These are phyloP conservation scores for Silene latifolia DNA, from an alignment of 148 eudicot species.

Conservation along the genomic window DNA sequence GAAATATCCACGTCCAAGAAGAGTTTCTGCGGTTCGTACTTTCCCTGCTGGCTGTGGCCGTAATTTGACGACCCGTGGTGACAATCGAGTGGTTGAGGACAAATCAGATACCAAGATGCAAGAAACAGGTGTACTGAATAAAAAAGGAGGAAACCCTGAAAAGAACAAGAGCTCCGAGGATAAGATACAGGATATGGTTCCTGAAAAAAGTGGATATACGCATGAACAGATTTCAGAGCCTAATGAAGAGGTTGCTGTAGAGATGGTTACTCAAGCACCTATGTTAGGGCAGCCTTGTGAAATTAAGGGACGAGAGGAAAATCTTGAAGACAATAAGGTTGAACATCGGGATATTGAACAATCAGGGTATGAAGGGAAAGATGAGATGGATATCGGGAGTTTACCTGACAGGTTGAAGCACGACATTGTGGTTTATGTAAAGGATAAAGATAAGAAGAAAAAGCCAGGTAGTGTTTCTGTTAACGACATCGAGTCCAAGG, in stretches of 20 bases:
- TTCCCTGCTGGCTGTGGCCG: conserved; percentile 72
- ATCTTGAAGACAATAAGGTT: conserved; percentile 7
- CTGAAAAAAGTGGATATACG: conserved; percentile 7
- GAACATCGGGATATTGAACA: conserved; percentile 20
- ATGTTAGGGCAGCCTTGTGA: conserved; percentile 2
- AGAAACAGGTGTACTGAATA: conserved; percentile 8
- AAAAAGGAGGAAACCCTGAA: background rate
- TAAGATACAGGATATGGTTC: conserved; percentile 11
- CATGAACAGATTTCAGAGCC: conserved; percentile 13
- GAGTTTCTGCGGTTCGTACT: conserved; percentile 58
- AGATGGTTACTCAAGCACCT: conserved; percentile 9
- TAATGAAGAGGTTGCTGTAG: conserved; percentile 16
- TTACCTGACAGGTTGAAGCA: conserved; percentile 12
- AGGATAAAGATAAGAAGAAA: conserved; percentile 27
- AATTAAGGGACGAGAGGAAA: conserved; percentile 4
- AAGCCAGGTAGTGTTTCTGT: conserved; percentile 17
- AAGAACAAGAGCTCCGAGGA: conserved; percentile 15
- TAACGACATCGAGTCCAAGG: conserved; percentile 1
- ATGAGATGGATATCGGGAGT: conserved; percentile 9
- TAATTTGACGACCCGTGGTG: conserved; percentile 31
- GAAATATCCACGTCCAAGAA: conserved; percentile 40
- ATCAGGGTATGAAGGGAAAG: conserved; percentile 13
- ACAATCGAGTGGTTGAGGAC: background rate
- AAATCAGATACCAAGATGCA: background rate
- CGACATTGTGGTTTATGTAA: conserved; percentile 31